These are phyloP conservation scores for Maudiozyma serrabonitensis DNA, from an alignment of 805 yeast genomes.

Conservation along the genomic window DNA sequence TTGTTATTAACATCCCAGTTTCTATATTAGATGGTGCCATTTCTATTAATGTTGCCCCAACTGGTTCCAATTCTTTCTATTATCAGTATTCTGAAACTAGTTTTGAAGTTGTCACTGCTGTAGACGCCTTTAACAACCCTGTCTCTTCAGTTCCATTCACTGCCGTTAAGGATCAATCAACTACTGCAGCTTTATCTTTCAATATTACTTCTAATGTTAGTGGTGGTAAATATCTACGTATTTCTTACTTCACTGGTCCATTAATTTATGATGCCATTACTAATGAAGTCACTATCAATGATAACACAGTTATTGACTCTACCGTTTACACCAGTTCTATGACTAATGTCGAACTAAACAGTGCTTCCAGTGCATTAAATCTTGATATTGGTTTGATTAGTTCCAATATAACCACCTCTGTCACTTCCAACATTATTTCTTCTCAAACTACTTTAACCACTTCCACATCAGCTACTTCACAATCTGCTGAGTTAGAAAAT, in stretches of 20 bases:
- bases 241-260: conserved; percentile 16
- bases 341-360: background rate
- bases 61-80: conserved; percentile 8
- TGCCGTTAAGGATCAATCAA: conserved; percentile 19
- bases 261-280: conserved; percentile 8
- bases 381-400: background rate
- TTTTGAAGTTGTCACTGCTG: conserved; percentile 17
- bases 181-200: conserved; percentile 12
- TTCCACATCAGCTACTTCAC: background rate
- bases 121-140: conserved; percentile 22
- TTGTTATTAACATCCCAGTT: conserved; percentile 22
- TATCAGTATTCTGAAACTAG: conserved; percentile 14
- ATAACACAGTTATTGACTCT: background rate
- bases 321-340: background rate
- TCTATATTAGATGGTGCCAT: conserved; percentile 11
- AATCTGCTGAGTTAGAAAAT: background rate
- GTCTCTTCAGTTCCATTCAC: conserved; percentile 15
- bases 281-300: conserved; percentile 7
- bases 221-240: conserved; percentile 24
- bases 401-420: background rate
- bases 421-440: background rate
- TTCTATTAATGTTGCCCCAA: conserved; percentile 14
- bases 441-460: background rate
- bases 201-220: conserved; percentile 16
- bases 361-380: background rate